phyloP scores from a whole-genome alignment of 192 early-diverging fungal genomes.

The Coemansia sp. region DNA sequence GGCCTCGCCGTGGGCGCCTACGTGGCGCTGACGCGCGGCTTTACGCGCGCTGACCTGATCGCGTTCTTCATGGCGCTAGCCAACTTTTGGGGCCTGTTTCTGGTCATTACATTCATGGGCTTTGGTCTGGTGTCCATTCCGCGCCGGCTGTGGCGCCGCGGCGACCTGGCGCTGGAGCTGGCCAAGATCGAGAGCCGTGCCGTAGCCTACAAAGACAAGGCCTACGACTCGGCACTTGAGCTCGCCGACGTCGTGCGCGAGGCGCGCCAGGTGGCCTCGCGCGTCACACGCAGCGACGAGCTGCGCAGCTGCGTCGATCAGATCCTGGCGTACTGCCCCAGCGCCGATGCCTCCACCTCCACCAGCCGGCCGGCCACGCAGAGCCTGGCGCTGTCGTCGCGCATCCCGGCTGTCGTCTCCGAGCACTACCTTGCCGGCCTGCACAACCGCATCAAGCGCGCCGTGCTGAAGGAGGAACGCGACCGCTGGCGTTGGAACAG shows the following conservation, averaged over 20 bases:
- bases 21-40: conserved; percentile 57
- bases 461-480: conserved; percentile 63
- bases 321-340: conserved; percentile 58
- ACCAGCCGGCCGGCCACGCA: conserved; percentile 1
- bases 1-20: conserved; percentile 75
- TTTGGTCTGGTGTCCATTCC: conserved; percentile 92
- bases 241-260: conserved; percentile 58
- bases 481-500: conserved; percentile 79
- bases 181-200: conserved; percentile 63
- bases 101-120: conserved; percentile 86
- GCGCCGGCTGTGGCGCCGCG: conserved; percentile 75
- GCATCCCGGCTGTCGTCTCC: conserved; percentile 54
- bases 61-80: conserved; percentile 86
- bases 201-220: conserved; percentile 71
- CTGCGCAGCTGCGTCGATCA: conserved; percentile 61
- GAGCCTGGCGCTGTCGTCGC: conserved; percentile 8
- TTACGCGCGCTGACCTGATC: conserved; percentile 53
- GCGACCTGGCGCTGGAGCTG: conserved; percentile 60
- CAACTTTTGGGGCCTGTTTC: conserved; percentile 91
- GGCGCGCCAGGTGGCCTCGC: conserved; percentile 25
- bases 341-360: neutral
- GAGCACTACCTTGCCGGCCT: conserved; percentile 64
- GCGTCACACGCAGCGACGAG: conserved; percentile 40
- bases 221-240: conserved; percentile 80
- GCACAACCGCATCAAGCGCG: conserved; percentile 70